A percentile compares a stretch with the other conserved stretches of the same genome.
Evolutionary conservation across 2,329 filamentous ascomycete species (phyloP).

Genomic region (Ceratocystis diversiconidia): DNA sequence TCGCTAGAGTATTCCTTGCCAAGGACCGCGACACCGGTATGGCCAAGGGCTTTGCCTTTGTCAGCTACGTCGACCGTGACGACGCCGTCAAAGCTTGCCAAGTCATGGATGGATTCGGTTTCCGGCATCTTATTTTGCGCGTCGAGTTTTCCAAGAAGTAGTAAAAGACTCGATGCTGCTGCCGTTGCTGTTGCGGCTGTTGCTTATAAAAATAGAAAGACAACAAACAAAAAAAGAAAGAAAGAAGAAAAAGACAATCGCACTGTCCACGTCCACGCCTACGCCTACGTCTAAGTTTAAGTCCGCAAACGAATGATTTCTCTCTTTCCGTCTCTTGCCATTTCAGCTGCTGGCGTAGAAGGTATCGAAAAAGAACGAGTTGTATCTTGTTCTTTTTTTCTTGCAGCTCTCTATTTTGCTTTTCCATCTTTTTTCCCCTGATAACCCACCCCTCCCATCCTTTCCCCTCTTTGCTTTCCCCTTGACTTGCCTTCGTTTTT

Average conservation of each 20-base stretch:
- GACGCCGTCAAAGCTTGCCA: conserved; percentile 87
- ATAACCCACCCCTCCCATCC: not conserved
- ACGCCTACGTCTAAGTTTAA: too few species aligned
- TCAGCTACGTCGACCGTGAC: conserved; percentile 80
- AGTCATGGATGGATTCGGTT: conserved; percentile 95
- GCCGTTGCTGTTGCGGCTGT: not conserved
- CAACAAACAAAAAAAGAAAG: conserved; percentile 1
- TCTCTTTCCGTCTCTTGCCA: not conserved
- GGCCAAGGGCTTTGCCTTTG: conserved; percentile 98
- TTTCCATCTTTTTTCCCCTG: not conserved
- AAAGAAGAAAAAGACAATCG: not conserved
- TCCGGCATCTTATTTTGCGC: conserved; percentile 72
- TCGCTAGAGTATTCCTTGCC: conserved; percentile 92
- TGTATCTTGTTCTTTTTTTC: not conserved
- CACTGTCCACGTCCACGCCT: not conserved
- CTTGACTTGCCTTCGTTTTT: not conserved
- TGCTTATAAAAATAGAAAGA: not conserved
- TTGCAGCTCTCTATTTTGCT: not conserved
- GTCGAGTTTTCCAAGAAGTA: conserved; percentile 71
- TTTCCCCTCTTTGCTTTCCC: not conserved
- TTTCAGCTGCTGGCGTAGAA: conserved; percentile 1
- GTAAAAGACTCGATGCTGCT: not conserved
- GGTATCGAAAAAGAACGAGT: not conserved
- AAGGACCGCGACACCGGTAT: conserved; percentile 93
- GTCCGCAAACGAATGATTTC: too few species aligned